Evolutionary conservation across 352 stramenopile species (phyloP).

Genomic region (Phytophthora palmivora): DNA sequence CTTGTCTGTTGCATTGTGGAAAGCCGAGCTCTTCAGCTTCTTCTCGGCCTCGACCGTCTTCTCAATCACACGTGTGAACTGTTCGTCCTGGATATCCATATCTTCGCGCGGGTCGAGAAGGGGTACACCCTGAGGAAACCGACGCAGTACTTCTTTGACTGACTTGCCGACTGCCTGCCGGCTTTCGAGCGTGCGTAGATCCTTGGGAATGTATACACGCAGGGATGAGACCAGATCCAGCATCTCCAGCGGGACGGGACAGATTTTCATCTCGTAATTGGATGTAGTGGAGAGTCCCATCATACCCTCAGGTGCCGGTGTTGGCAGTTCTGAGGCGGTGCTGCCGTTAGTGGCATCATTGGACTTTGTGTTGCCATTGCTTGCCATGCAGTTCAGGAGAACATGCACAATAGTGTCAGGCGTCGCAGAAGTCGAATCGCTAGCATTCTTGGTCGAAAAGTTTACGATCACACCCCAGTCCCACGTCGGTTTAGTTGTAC

Average conservation of each 20-base stretch:
- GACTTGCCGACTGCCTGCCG: constrained; percentile 83
- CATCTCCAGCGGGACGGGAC: constrained; percentile 79
- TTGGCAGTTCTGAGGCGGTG: constrained; percentile 48
- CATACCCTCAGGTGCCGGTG: constrained; percentile 60
- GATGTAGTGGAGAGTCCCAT: constrained; percentile 61
- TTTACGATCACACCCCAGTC: constrained; percentile 90
- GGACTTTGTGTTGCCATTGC: constrained; percentile 29
- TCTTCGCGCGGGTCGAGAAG: constrained; percentile 95
- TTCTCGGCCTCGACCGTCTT: constrained; percentile 77
- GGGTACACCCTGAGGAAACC: constrained; percentile 87
- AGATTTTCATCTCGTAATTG: constrained; percentile 87
- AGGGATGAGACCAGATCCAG: constrained; percentile 81
- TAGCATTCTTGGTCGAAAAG: constrained; percentile 83
- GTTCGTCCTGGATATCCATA: constrained; percentile 93
- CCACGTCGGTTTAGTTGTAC: constrained; percentile 59
- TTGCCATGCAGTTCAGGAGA: constrained; percentile 70
- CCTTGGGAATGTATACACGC: constrained; percentile 88
- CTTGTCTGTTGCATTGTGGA: constrained; percentile 81
- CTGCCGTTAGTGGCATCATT: constrained; percentile 38
- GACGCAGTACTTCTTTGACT: constrained; percentile 75
- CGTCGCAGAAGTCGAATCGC: constrained; percentile 62
- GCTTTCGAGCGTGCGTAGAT: constrained; percentile 74
- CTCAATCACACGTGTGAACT: constrained; percentile 92
- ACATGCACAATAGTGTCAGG: constrained; percentile 83
- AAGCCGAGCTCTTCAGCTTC: constrained; percentile 70